phyloP scores from a whole-genome alignment of 768 basidiomycete genomes.

The Cystofilobasidium bisporidii region DNA sequence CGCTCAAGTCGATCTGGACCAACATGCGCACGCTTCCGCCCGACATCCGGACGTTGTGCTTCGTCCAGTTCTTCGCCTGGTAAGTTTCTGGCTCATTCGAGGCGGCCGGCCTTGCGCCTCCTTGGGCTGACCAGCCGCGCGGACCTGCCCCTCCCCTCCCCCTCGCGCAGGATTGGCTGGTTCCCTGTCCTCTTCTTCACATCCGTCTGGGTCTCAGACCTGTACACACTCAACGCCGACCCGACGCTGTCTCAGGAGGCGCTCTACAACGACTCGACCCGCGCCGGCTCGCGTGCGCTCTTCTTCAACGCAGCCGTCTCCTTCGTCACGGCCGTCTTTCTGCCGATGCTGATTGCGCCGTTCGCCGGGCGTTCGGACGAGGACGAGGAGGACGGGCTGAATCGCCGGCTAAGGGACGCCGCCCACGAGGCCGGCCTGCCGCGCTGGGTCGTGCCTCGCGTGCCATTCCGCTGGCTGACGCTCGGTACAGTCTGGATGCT shows the following conservation, averaged over 20 bases:
- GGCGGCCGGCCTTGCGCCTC: too few species aligned
- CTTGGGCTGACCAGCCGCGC: not conserved
- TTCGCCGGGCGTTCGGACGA: slow-evolving; percentile 5
- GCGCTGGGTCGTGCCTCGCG: slow-evolving; percentile 3
- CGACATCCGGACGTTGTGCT: slow-evolving; percentile 62
- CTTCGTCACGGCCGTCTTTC: slow-evolving; percentile 55
- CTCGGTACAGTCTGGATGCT: slow-evolving; percentile 39
- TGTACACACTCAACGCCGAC: slow-evolving; percentile 49
- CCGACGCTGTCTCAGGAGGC: slow-evolving; percentile 37
- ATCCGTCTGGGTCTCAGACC: slow-evolving; percentile 75
- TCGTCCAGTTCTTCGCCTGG: slow-evolving; percentile 57
- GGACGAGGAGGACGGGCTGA: slow-evolving; percentile 22
- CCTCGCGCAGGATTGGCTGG: slow-evolving; percentile 36
- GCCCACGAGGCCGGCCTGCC: not conserved
- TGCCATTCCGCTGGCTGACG: slow-evolving; percentile 34
- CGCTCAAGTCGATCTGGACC: slow-evolving; percentile 58
- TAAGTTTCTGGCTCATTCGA: too few species aligned
- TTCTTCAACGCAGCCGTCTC: slow-evolving; percentile 65
- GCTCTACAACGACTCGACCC: slow-evolving; percentile 60
- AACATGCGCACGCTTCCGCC: slow-evolving; percentile 61
- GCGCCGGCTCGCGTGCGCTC: slow-evolving; percentile 72
- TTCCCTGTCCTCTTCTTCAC: slow-evolving; percentile 86
- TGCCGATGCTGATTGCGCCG: slow-evolving; percentile 53
- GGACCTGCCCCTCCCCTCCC: not conserved
- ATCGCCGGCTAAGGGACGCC: not conserved